These are phyloP conservation scores for Cornus florida DNA, from an alignment of 148 eudicot species.

Conservation along the genomic window DNA sequence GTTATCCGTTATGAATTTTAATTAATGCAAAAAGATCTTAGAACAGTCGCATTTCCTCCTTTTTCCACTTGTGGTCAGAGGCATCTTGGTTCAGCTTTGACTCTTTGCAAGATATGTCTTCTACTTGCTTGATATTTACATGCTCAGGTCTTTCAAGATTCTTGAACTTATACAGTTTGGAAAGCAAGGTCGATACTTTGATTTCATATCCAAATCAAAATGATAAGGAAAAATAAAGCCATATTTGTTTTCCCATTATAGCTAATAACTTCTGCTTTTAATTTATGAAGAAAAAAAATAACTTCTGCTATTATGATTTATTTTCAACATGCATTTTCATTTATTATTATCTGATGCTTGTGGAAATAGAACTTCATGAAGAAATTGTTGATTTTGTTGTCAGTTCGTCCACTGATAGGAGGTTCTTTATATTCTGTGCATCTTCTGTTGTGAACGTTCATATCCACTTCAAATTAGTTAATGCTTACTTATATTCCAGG, in stretches of 20 bases:
- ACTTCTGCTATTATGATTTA: not conserved
- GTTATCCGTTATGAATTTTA: too few relatives aligned
- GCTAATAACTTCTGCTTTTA: not conserved
- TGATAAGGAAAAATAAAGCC: not conserved
- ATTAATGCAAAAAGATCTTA: too few relatives aligned
- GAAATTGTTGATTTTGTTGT: not conserved
- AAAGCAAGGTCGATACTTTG: not conserved
- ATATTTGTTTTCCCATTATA: not conserved
- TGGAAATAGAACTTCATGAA: not conserved
- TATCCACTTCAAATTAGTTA: not conserved
- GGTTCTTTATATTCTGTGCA: not conserved
- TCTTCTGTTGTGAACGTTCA: not conserved
- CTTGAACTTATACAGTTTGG: not conserved
- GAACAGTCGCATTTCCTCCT: too few relatives aligned
- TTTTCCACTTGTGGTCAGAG: too few relatives aligned
- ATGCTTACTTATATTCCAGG: slow-evolving; percentile 46
- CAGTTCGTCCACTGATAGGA: too few relatives aligned
- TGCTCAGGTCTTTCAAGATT: not conserved
- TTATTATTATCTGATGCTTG: slow-evolving; percentile 1
- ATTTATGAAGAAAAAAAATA: not conserved
- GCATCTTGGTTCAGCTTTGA: too few relatives aligned
- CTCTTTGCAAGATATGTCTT: not conserved
- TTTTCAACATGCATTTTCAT: not conserved
- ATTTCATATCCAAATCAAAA: not conserved
- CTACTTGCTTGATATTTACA: not conserved